Conservation (phyloP, 441 rosid genomes). For the Eutrema salsugineum region DNA sequence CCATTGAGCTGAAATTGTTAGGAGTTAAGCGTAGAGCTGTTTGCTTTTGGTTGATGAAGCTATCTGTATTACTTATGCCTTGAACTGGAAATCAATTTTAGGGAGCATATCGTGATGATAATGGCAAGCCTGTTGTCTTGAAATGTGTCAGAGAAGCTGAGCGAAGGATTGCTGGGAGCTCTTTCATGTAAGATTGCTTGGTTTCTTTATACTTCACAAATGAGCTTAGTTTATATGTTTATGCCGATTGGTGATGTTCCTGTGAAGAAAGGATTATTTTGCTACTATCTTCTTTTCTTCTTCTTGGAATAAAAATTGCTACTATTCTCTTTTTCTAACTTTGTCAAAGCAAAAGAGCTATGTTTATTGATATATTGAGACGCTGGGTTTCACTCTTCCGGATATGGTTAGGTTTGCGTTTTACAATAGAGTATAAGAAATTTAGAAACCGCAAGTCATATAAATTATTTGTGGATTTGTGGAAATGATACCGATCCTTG, state of each 20-base stretch:
- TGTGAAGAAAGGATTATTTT: neutral
- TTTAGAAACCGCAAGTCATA: neutral
- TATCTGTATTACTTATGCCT: neutral
- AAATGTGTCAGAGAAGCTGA: constrained; percentile 94
- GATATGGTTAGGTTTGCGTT: neutral
- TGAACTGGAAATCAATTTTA: constrained; percentile 12
- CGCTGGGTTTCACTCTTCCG: neutral
- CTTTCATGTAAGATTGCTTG: constrained; percentile 55
- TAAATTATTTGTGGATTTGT: too few relatives aligned
- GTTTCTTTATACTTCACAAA: neutral
- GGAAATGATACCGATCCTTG: neutral
- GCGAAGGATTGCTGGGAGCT: constrained; percentile 69
- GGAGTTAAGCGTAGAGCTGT: too few relatives aligned
- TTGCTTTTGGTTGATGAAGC: constrained; percentile 1
- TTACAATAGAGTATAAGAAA: neutral
- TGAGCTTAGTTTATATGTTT: neutral
- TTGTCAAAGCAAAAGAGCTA: neutral
- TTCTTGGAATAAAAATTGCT: neutral
- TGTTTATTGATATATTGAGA: neutral
- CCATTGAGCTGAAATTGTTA: too few relatives aligned
- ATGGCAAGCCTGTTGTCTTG: constrained; percentile 90
- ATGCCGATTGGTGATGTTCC: neutral
- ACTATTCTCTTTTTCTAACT: neutral
- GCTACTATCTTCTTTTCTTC: neutral
- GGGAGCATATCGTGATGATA: constrained; percentile 99